Conservation (phyloP, 2,329 filamentous ascomycete species). For the Fusarium sambucinum region DNA sequence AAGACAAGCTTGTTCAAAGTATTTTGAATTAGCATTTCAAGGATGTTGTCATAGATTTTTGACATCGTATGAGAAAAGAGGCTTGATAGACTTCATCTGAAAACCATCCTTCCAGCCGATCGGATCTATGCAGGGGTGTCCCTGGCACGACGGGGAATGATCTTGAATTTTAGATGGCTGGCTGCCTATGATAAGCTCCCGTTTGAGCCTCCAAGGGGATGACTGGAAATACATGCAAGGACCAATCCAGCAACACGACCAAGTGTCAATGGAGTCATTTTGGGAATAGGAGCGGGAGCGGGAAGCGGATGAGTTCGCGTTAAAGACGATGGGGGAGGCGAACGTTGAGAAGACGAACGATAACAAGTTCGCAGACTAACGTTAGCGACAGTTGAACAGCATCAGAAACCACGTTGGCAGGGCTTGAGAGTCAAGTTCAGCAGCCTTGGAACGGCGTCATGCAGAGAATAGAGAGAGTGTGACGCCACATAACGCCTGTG, state of each 20-base stretch:
- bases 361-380: conserved; percentile 12
- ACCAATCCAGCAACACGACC: conserved; percentile 15
- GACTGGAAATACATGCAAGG: conserved; percentile 15
- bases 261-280: background rate
- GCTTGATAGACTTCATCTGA: conserved; percentile 33
- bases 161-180: conserved; percentile 29
- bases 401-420: conserved; percentile 4
- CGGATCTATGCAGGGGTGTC: conserved; percentile 45
- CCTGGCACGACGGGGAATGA: conserved; percentile 25
- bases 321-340: conserved; percentile 23
- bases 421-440: conserved; percentile 18
- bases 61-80: conserved; percentile 4
- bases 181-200: conserved; percentile 40
- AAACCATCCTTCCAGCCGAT: conserved; percentile 39
- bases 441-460: conserved; percentile 37
- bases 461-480: conserved; percentile 38
- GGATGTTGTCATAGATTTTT: conserved; percentile 3
- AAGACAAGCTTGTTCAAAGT: background rate
- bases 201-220: conserved; percentile 40
- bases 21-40: conserved; percentile 3
- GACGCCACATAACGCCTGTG: conserved; percentile 33
- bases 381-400: conserved; percentile 1
- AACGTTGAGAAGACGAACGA: conserved; percentile 39
- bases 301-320: conserved; percentile 25
- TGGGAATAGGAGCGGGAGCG: conserved; percentile 24